These are phyloP conservation scores for Vitis hybrid DNA, from an alignment of 177 flowering plant species.

Conservation along the genomic window DNA sequence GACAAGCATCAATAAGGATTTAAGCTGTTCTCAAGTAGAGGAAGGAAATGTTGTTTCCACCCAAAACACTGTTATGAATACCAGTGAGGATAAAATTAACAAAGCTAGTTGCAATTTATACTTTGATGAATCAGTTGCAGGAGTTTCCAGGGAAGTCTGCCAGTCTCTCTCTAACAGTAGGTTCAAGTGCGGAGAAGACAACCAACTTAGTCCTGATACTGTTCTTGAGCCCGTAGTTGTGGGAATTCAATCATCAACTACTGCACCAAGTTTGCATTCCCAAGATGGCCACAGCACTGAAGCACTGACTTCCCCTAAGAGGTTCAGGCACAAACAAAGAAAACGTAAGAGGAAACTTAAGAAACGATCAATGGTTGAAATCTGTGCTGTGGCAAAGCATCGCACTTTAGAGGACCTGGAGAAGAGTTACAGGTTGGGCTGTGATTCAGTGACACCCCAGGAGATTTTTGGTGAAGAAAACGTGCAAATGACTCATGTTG, in stretches of 20 bases:
- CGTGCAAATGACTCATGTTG: not conserved
- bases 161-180: conserved; percentile 3
- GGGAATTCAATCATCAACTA: not conserved
- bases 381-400: conserved; percentile 24
- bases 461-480: not conserved
- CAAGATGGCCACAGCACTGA: not conserved
- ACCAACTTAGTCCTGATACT: not conserved
- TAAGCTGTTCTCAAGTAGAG: not conserved
- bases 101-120: not conserved
- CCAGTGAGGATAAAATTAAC: not conserved
- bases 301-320: conserved; percentile 10
- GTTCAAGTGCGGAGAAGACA: conserved; percentile 11
- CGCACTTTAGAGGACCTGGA: conserved; percentile 22
- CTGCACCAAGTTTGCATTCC: not conserved
- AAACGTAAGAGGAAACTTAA: conserved; percentile 23
- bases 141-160: not conserved
- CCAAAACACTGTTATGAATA: not conserved
- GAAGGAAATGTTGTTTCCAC: conserved; percentile 1
- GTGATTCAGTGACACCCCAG: not conserved
- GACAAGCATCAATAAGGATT: not conserved
- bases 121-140: not conserved
- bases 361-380: conserved; percentile 24
- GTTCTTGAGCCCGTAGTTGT: not conserved
- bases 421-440: conserved; percentile 2
- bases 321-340: conserved; percentile 13